A percentile compares a stretch with the other conserved stretches of the same genome.
These are phyloP conservation scores for Margaritispora aquatica DNA, from an alignment of 495 filamentous ascomycete species.

Conservation along the genomic window DNA sequence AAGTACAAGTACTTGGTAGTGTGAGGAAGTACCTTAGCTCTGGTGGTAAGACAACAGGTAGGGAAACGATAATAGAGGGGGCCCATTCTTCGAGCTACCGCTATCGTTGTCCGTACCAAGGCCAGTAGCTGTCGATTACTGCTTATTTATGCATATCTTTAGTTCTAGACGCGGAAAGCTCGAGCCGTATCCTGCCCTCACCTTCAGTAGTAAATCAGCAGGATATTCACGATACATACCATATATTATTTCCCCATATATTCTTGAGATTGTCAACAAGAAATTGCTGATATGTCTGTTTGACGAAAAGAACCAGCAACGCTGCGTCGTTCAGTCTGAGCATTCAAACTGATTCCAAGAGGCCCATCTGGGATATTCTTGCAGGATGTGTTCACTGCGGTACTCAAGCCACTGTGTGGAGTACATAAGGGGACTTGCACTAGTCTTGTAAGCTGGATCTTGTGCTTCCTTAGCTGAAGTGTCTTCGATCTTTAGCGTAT, in stretches of 20 bases:
- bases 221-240: background rate
- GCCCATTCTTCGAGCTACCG: background rate
- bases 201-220: too few relatives aligned
- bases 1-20: too few relatives aligned
- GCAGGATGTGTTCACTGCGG: background rate
- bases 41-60: too few relatives aligned
- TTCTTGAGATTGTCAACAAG: too few relatives aligned
- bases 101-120: background rate
- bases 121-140: background rate
- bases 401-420: background rate
- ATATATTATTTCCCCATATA: background rate
- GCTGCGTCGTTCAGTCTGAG: too few relatives aligned
- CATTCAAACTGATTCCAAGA: too few relatives aligned
- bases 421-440: background rate
- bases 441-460: background rate
- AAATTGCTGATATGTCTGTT: too few relatives aligned
- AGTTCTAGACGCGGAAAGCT: background rate
- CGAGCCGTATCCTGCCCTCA: background rate
- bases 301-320: too few relatives aligned
- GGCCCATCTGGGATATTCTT: background rate
- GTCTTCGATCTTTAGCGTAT: background rate
- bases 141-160: background rate
- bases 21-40: too few relatives aligned
- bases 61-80: background rate
- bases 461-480: background rate